These are phyloP conservation scores for Tetrahymena borealis DNA, from an alignment of 73 alveolate genomes.

Conservation along the genomic window DNA sequence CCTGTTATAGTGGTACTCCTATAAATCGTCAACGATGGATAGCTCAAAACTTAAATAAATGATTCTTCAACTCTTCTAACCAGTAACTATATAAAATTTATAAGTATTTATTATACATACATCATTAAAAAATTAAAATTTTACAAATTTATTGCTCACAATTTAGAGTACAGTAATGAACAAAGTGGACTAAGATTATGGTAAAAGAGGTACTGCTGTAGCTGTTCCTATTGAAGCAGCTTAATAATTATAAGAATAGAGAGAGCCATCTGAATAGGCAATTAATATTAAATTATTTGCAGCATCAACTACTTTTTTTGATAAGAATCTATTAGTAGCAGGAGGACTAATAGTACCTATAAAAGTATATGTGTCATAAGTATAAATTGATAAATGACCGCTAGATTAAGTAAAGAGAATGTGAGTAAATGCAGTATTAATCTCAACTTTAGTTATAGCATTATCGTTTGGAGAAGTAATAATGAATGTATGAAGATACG, in stretches of 20 bases:
- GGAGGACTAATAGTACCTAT: background rate
- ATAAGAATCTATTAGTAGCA: background rate
- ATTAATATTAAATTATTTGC: background rate
- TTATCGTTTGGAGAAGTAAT: background rate
- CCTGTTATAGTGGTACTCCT: background rate
- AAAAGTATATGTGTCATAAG: background rate
- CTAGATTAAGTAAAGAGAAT: background rate
- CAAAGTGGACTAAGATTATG: background rate
- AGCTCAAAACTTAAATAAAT: background rate
- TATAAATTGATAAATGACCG: background rate
- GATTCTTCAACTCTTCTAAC: background rate
- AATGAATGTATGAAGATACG: background rate
- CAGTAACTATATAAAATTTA: background rate
- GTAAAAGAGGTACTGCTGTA: background rate
- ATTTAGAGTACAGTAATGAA: background rate
- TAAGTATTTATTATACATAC: no score
- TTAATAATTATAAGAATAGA: background rate
- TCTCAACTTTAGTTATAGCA: background rate
- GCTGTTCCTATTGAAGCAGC: background rate
- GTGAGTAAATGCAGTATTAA: background rate
- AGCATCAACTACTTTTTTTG: background rate
- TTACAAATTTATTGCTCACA: background rate
- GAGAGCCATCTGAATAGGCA: background rate
- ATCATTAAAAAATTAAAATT: no score
- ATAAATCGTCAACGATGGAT: background rate